Conservation (phyloP, 441 rosid genomes). For the Erodium chrysanthum region DNA sequence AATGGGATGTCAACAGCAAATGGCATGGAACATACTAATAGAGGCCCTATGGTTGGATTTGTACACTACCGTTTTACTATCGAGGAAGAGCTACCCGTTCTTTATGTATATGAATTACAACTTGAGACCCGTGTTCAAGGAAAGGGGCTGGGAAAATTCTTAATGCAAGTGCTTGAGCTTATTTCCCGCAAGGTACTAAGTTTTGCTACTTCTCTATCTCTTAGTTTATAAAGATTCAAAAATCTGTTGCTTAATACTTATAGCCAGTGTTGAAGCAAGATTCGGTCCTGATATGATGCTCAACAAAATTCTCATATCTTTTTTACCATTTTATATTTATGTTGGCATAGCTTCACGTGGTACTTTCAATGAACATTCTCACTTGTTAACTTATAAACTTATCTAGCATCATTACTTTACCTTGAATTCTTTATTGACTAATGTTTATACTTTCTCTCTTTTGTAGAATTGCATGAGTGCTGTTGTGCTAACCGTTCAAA, state of each 20-base stretch:
- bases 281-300: no score
- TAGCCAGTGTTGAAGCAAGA: no score
- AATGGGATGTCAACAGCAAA: no score
- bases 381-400: no score
- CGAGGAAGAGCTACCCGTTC: slow-evolving; percentile 74
- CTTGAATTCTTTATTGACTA: background rate
- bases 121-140: slow-evolving; percentile 58
- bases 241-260: no score
- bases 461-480: slow-evolving; percentile 61
- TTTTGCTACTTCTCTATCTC: background rate
- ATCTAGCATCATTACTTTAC: background rate
- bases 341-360: no score
- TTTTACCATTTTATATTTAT: no score
- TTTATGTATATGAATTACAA: slow-evolving; percentile 78
- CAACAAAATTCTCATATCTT: no score
- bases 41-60: slow-evolving; percentile 49
- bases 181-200: slow-evolving; percentile 57
- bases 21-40: no score
- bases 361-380: no score
- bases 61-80: slow-evolving; percentile 63
- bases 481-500: slow-evolving; percentile 74
- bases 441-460: slow-evolving; percentile 7
- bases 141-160: slow-evolving; percentile 65
- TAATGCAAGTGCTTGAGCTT: slow-evolving; percentile 74
- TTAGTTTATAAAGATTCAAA: no score